Evolutionary conservation across 2,329 filamentous ascomycete species (phyloP), one percentile per base, ranked within the genome.

Genomic region (Cadophora luteo-olivacea): DNA sequence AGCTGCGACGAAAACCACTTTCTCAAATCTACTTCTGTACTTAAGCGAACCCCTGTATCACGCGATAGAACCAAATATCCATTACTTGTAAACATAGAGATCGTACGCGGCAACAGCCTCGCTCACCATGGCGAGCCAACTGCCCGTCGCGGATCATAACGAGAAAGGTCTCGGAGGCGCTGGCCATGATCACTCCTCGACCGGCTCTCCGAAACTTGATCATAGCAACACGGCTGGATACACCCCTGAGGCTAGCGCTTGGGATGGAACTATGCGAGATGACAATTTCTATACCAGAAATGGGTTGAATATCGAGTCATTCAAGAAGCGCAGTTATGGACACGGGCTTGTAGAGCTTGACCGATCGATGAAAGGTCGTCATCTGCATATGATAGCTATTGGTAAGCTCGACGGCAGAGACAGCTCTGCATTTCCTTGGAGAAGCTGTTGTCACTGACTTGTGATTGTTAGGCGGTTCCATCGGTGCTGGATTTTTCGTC

Each of bases 331-430:
- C 22, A 67, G 65, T 51, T 67, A 67, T 57, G 65, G 65, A 16
- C 48, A 62, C 9, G 65, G 65, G 0, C 54, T 67, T 33, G 65
- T 67, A 16, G 57, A 67, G 36, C 65, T 67, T 22, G 65, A 67
- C 63, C 32, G 65, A 1, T 67, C 65, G 5, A 67, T 86, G 54
- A 81, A 82, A 70, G 81, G 83, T 52, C 79, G 84, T 51, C 84
- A 86, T 71, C 82, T 86, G 58, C 84, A 84, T 75, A 87, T 87
- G 85, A 87, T 87, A 80, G 90, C 90, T 72, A 91, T 92, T 70
- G 90, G 90, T 77, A 67, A 24, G 63, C 48, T 33, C 8, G 7
- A 4, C 19, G 22, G 41, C 1, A 19, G 41, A 48, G 5, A 48
- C 41, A 38, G 9, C 2, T 38, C 9, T 14, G 8, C 16, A 14